Base-by-base conservation (phyloP, 345 rosid genomes). In the Aegle marmelos region DNA sequence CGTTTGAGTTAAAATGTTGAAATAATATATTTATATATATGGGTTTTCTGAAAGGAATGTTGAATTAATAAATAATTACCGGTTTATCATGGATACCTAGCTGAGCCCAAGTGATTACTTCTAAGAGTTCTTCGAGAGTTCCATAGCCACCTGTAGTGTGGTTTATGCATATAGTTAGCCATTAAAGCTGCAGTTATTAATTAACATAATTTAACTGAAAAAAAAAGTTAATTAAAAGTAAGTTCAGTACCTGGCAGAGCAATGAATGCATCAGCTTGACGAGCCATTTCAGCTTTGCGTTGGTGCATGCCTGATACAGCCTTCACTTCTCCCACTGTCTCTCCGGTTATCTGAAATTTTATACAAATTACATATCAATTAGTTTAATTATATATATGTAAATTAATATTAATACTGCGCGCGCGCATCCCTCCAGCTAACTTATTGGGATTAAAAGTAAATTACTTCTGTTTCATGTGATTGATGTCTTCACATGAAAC, bases 51-150 rank as follows among this genome's bases (percentile, higher is more conserved):
- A 45, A 45, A 45, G 5, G 50, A 45, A 45, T 13, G 50, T 14
- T 6, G 19, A 31, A 2, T 63, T 31, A 31, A 53, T 19, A 70
- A 13, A 25, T 33, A 25, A 21, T 70, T 70, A 92, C 97, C 75
- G 97, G 94, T 78, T 90, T 90, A 21, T 89, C 89, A 76, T 90
- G 97, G 79, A 92, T 92, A 37, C 94, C 94, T 6, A 92, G 84
- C 41, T 92, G 94, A 72, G 97, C 94, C 97, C 97, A 92, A 1
- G 97, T 87, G 85, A 92, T 92, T 66, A 90, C 94, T 75, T 92
- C 97, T 70, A 92, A 63, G 50, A 92, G 86, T 68, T 92, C 97
- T 82, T 88, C 97, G 77, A 92, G 72, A 56, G 97, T 92, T 72
- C 97, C 97, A 79, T 90, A 92, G 13, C 97, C 97, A 72, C 97